Evolutionary conservation across 2,329 filamentous ascomycete species (phyloP).

Genomic region (Sporothrix sp.): DNA sequence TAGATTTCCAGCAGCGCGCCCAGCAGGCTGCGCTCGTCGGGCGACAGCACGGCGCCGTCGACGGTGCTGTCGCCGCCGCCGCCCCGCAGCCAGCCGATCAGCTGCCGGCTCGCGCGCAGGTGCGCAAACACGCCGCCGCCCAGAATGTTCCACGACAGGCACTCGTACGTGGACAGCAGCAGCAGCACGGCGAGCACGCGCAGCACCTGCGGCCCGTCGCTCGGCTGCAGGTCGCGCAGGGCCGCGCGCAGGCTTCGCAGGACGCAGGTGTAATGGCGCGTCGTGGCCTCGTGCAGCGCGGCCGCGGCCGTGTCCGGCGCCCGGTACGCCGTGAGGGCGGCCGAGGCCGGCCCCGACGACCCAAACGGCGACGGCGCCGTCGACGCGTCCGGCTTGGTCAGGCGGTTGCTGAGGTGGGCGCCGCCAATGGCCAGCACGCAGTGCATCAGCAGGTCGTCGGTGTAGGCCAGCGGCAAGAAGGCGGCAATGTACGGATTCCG

Average conservation of each 20-base stretch:
- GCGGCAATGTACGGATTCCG: constrained; percentile 17
- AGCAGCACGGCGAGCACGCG: constrained; percentile 16
- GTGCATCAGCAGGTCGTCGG: constrained; percentile 21
- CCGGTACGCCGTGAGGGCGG: not conserved
- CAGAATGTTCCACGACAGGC: constrained; percentile 15
- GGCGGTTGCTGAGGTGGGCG: constrained; percentile 12
- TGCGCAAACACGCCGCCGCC: constrained; percentile 18
- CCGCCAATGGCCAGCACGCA: constrained; percentile 18
- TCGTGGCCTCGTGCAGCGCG: constrained; percentile 16
- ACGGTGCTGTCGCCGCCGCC: constrained; percentile 16
- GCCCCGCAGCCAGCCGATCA: constrained; percentile 20
- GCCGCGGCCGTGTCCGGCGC: constrained; percentile 3
- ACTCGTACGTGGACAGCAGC: constrained; percentile 17
- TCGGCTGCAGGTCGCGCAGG: constrained; percentile 13
- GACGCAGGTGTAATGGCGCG: constrained; percentile 18
- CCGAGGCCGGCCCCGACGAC: no score
- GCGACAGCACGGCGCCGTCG: not conserved
- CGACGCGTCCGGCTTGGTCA: constrained; percentile 1
- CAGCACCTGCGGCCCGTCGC: constrained; percentile 14
- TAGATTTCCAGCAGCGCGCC: constrained; percentile 17
- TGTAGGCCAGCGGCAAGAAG: constrained; percentile 19
- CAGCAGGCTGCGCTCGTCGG: constrained; percentile 14
- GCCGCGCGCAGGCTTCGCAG: constrained; percentile 16
- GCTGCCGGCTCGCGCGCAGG: constrained; percentile 18
- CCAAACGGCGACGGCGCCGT: not conserved